A percentile compares a stretch with the other conserved stretches of the same genome.
These are phyloP conservation scores for Batrachochytrium dendrobatidis DNA, from an alignment of 371 early-diverging fungal genomes.

Conservation along the genomic window DNA sequence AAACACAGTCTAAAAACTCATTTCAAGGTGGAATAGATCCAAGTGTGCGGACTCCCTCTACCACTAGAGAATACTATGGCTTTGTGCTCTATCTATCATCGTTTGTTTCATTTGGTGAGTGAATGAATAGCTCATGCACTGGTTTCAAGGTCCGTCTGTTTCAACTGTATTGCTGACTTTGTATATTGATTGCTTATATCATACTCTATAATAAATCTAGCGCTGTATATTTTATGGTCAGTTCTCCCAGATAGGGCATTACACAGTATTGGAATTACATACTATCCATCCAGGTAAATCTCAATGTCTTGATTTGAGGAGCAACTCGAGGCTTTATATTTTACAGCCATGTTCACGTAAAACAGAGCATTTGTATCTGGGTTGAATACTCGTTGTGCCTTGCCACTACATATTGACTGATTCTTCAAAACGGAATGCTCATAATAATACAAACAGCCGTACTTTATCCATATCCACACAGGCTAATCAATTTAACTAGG, in stretches of 20 bases:
- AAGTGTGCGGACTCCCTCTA: not conserved
- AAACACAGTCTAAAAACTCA: too few species aligned
- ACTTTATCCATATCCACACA: too few species aligned
- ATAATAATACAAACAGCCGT: too few species aligned
- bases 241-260: conserved; percentile 70
- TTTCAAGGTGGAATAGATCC: too few species aligned
- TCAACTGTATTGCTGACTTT: conserved; percentile 4
- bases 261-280: conserved; percentile 64
- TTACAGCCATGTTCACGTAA: too few species aligned
- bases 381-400: too few species aligned
- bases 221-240: conserved; percentile 69
- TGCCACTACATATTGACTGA: too few species aligned
- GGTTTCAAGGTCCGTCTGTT: not conserved
- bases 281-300: conserved; percentile 61
- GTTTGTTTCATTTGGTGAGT: conserved; percentile 58
- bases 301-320: too few species aligned
- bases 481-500: conserved; percentile 25
- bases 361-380: too few species aligned
- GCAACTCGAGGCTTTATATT: not conserved
- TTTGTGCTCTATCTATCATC: conserved; percentile 79
- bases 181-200: not conserved
- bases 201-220: conserved; percentile 20
- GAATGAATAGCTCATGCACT: not conserved
- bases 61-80: conserved; percentile 64
- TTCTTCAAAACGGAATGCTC: too few species aligned